phyloP scores from a whole-genome alignment of 768 basidiomycete species.

The Russula sp. region DNA sequence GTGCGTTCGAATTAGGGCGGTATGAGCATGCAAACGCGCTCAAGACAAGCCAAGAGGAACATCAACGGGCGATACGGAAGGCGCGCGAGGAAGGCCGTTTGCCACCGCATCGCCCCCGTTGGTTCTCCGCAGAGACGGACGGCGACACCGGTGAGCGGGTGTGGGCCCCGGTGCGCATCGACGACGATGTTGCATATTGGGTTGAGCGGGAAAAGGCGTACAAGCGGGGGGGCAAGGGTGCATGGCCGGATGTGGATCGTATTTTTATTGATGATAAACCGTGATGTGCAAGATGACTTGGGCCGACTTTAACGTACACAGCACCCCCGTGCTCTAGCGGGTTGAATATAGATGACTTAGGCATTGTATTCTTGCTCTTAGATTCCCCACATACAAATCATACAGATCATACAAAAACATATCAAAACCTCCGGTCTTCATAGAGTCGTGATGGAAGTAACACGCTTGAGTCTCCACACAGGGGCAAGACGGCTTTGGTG shows the following conservation, averaged over 20 bases:
- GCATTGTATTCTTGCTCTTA: slow-evolving; percentile 1
- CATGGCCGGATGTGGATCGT: slow-evolving; percentile 66
- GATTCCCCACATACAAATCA: background rate
- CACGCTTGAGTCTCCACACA: slow-evolving; percentile 23
- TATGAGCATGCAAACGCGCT: slow-evolving; percentile 79
- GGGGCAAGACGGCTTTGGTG: slow-evolving; percentile 16
- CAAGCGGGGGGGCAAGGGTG: slow-evolving; percentile 34
- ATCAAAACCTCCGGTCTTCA: no score
- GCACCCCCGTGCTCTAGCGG: no score
- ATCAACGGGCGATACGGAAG: slow-evolving; percentile 63
- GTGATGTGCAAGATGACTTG: slow-evolving; percentile 37
- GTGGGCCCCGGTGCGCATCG: slow-evolving; percentile 64
- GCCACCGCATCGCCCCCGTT: slow-evolving; percentile 73
- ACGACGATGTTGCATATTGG: slow-evolving; percentile 74
- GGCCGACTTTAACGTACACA: slow-evolving; percentile 44
- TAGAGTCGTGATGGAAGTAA: background rate
- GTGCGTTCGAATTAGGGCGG: slow-evolving; percentile 86
- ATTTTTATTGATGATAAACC: slow-evolving; percentile 71
- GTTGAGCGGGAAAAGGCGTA: slow-evolving; percentile 63
- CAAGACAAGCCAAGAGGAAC: slow-evolving; percentile 79
- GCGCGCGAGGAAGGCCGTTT: slow-evolving; percentile 69
- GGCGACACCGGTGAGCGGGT: slow-evolving; percentile 85
- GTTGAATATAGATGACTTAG: slow-evolving; percentile 5
- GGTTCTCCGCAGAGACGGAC: slow-evolving; percentile 82
- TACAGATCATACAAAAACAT: background rate